Conservation (phyloP, 306 rosid genomes). For the Canavalia ensiformis region DNA sequence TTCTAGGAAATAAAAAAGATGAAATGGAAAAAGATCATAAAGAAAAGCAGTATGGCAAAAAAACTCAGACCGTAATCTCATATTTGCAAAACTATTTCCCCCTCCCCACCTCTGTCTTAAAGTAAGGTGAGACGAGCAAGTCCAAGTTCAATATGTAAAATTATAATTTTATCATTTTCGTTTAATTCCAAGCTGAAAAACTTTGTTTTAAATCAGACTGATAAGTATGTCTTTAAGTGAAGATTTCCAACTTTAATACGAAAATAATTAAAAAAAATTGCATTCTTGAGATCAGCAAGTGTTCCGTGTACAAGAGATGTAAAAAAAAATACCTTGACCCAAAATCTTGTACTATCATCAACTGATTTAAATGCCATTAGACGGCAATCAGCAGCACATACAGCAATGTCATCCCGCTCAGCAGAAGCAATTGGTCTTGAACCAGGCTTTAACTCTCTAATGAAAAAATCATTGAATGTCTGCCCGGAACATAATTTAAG, state of each 20-base stretch:
- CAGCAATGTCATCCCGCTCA: constrained; percentile 80
- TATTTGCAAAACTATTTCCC: constrained; percentile 40
- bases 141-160: constrained; percentile 33
- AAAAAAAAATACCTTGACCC: constrained; percentile 86
- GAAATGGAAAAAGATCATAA: constrained; percentile 20
- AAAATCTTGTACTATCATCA: constrained; percentile 83
- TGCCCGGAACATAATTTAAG: constrained; percentile 54
- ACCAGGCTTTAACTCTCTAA: constrained; percentile 89
- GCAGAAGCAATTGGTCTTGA: constrained; percentile 74
- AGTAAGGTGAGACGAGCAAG: constrained; percentile 19
- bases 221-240: constrained; percentile 18
- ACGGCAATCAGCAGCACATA: constrained; percentile 95
- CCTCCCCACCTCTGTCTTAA: constrained; percentile 15
- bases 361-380: constrained; percentile 81
- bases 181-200: constrained; percentile 20
- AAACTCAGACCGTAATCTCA: constrained; percentile 16
- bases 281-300: constrained; percentile 24
- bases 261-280: constrained; percentile 17
- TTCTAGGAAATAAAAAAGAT: neutral
- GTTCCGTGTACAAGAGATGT: constrained; percentile 31
- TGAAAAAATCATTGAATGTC: constrained; percentile 95
- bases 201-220: constrained; percentile 2
- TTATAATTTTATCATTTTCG: constrained; percentile 21
- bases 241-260: constrained; percentile 27
- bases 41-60: constrained; percentile 5